Evolutionary conservation across 1,139 yeast genomes (phyloP).

Genomic region (Zhuliangozyma parablackwelliae): DNA sequence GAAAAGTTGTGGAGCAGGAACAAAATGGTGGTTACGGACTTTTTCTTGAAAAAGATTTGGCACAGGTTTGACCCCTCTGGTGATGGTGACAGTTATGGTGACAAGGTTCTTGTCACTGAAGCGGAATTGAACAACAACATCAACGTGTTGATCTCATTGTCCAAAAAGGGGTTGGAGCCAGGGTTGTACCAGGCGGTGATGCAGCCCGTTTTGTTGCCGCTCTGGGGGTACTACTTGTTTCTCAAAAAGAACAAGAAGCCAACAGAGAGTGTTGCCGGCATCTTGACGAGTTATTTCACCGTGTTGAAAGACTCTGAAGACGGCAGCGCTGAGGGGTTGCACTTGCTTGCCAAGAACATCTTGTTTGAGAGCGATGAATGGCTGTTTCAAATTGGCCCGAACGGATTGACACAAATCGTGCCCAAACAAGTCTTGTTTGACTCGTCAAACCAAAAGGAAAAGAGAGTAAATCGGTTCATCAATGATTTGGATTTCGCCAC

Average conservation of each 20-base stretch:
- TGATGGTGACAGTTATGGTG: background rate
- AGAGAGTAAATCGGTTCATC: slow-evolving; percentile 27
- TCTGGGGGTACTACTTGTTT: slow-evolving; percentile 65
- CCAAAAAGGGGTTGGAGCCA: slow-evolving; percentile 45
- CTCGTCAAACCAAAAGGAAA: slow-evolving; percentile 15
- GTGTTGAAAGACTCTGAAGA: slow-evolving; percentile 25
- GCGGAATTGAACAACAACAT: slow-evolving; percentile 54
- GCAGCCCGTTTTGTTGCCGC: slow-evolving; percentile 37
- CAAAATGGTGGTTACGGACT: slow-evolving; percentile 51
- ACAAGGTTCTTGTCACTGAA: slow-evolving; percentile 26
- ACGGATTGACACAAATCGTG: slow-evolving; percentile 51
- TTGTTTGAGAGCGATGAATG: slow-evolving; percentile 43
- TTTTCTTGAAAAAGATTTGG: slow-evolving; percentile 52
- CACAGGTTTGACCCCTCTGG: slow-evolving; percentile 31
- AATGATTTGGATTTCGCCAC: slow-evolving; percentile 50
- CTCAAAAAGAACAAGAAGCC: slow-evolving; percentile 36
- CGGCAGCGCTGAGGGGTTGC: slow-evolving; percentile 22
- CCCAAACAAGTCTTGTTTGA: slow-evolving; percentile 4
- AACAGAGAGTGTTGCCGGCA: slow-evolving; percentile 40
- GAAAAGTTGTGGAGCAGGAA: slow-evolving; percentile 53
- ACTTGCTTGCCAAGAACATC: slow-evolving; percentile 39
- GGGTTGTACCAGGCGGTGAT: slow-evolving; percentile 43
- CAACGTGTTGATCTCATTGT: slow-evolving; percentile 61
- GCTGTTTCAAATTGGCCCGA: slow-evolving; percentile 50
- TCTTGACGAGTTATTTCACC: slow-evolving; percentile 47